A percentile compares a stretch with the other conserved stretches of the same genome.
phyloP scores from a whole-genome alignment of 1,139 yeast genomes.

The Schizosaccharomyces versatilis region DNA sequence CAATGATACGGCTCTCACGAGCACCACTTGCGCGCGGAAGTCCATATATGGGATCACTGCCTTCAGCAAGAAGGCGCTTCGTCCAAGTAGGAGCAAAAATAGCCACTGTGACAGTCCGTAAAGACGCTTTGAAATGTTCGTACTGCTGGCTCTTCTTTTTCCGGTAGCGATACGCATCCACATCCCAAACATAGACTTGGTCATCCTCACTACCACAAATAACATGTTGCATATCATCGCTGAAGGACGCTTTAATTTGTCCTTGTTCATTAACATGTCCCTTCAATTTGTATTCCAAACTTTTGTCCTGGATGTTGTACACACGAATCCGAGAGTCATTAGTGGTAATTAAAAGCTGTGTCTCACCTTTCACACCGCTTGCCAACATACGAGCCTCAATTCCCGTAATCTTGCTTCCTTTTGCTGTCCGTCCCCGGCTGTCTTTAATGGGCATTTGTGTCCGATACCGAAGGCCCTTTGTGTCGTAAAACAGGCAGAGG shows the following conservation, averaged over 20 bases:
- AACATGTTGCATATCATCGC: slow-evolving; percentile 30
- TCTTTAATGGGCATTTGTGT: slow-evolving; percentile 32
- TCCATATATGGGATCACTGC: background rate
- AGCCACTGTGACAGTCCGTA: slow-evolving; percentile 51
- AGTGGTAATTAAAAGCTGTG: slow-evolving; percentile 26
- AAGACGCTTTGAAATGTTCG: slow-evolving; percentile 38
- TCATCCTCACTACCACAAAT: slow-evolving; percentile 28
- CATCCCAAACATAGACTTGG: slow-evolving; percentile 41
- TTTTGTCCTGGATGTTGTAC: slow-evolving; percentile 33
- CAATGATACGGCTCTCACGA: background rate
- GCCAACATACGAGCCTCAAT: slow-evolving; percentile 19
- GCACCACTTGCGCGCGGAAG: background rate
- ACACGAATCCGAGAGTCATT: slow-evolving; percentile 63
- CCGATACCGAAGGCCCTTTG: slow-evolving; percentile 37
- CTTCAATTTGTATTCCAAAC: slow-evolving; percentile 43
- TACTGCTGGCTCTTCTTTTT: slow-evolving; percentile 11
- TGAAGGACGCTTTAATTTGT: slow-evolving; percentile 44
- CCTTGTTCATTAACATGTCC: slow-evolving; percentile 54
- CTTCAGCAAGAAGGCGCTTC: slow-evolving; percentile 20
- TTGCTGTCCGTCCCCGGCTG: slow-evolving; percentile 13
- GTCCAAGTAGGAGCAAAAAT: slow-evolving; percentile 61
- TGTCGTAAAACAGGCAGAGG: slow-evolving; percentile 36
- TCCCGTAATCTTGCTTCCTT: slow-evolving; percentile 33
- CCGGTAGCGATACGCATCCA: slow-evolving; percentile 13
- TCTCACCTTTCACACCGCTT: slow-evolving; percentile 10